phyloP scores from a whole-genome alignment of 2,329 filamentous ascomycete genomes.

The Fusarium mundagurra region DNA sequence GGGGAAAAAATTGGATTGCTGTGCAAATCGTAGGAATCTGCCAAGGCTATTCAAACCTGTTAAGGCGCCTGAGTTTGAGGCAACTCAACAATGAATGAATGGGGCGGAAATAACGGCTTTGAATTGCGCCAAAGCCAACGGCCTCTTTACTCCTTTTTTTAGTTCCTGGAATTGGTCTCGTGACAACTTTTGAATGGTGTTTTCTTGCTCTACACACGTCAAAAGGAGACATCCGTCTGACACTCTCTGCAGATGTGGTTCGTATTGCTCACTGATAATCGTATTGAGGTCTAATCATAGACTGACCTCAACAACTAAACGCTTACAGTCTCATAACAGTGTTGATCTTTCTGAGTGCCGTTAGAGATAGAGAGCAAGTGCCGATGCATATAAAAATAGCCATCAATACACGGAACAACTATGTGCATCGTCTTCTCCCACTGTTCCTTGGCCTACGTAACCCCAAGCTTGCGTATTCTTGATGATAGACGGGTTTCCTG shows the following conservation, averaged over 20 bases:
- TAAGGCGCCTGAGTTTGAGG: constrained; percentile 23
- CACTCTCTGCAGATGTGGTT: not conserved
- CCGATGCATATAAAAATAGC: not conserved
- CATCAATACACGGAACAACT: not conserved
- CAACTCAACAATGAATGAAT: constrained; percentile 4
- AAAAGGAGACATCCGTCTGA: not conserved
- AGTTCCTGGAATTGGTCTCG: not conserved
- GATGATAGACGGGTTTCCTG: not conserved
- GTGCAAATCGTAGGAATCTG: not conserved
- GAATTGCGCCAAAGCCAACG: constrained; percentile 8
- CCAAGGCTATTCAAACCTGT: constrained; percentile 13
- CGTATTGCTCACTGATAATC: not conserved
- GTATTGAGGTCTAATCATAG: not conserved
- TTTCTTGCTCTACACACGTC: not conserved
- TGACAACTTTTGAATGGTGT: not conserved
- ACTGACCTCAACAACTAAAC: not conserved
- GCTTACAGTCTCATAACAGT: not conserved
- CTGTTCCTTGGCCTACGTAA: constrained; percentile 20
- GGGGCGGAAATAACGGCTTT: constrained; percentile 5
- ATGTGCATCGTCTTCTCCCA: not conserved
- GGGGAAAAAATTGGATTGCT: constrained; percentile 5
- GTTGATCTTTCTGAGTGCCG: not conserved
- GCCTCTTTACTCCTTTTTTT: not conserved
- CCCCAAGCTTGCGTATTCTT: not conserved
- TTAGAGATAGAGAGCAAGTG: not conserved